A percentile compares a stretch with the other conserved stretches of the same genome.
phyloP scores from a whole-genome alignment of 495 filamentous ascomycete species.

The Friedmanniomyces endolithicus region DNA sequence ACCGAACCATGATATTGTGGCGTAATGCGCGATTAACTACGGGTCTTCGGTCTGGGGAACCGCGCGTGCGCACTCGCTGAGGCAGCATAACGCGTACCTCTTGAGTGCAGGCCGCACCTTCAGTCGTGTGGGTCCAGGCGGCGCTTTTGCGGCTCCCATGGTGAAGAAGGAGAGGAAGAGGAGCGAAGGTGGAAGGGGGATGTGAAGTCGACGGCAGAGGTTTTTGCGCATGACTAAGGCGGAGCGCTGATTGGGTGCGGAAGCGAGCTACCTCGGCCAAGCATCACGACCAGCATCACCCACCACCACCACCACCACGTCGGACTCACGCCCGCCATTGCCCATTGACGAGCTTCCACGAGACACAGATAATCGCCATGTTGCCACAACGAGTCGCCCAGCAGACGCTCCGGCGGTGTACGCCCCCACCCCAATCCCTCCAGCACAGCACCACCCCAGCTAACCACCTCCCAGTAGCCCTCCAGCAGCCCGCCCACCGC shows the following conservation, averaged over 20 bases:
- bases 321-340: neutral
- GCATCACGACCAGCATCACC: neutral
- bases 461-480: constrained; percentile 30
- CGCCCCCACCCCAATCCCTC: constrained; percentile 10
- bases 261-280: neutral
- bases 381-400: constrained; percentile 53
- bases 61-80: constrained; percentile 4
- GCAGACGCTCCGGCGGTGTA: constrained; percentile 59
- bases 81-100: constrained; percentile 15
- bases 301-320: neutral
- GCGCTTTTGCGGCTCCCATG: constrained; percentile 12
- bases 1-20: constrained; percentile 23
- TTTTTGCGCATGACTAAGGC: neutral
- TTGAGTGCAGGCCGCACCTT: constrained; percentile 14
- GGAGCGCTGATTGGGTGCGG: neutral
- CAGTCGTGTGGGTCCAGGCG: constrained; percentile 10
- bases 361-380: constrained; percentile 38
- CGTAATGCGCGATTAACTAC: constrained; percentile 38
- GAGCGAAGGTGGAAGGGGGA: neutral
- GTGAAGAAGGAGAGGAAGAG: constrained; percentile 7
- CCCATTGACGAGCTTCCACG: neutral
- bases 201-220: neutral
- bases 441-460: neutral
- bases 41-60: constrained; percentile 29
- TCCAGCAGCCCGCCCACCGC: constrained; percentile 42